phyloP scores from a whole-genome alignment of 2,329 filamentous ascomycete genomes.

The Helotiales sp. region DNA sequence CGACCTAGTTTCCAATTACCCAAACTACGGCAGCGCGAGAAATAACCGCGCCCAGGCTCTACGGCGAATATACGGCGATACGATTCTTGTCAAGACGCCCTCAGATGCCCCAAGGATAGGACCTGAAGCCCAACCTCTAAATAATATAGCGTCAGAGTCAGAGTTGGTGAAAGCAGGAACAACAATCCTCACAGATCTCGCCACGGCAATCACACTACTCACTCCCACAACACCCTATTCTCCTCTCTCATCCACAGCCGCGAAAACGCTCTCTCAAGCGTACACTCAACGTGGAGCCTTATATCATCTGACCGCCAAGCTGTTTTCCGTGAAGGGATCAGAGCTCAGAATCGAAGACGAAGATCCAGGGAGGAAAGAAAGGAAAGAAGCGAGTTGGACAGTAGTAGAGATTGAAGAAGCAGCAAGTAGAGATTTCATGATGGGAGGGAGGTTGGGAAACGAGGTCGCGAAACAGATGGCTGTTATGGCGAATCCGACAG shows the following conservation, averaged over 20 bases:
- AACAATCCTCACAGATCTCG: conserved; percentile 53
- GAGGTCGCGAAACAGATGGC: conserved; percentile 64
- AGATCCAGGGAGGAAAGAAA: too few relatives aligned
- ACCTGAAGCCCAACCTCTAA: conserved; percentile 7
- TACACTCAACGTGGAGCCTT: conserved; percentile 71
- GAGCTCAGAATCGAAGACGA: conserved; percentile 40
- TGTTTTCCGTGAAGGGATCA: conserved; percentile 25
- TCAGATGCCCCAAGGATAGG: not conserved
- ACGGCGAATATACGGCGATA: conserved; percentile 62
- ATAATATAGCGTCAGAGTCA: conserved; percentile 44
- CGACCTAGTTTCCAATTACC: conserved; percentile 55
- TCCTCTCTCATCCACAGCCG: conserved; percentile 62
- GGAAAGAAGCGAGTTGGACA: conserved; percentile 51
- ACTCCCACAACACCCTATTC: conserved; percentile 51
- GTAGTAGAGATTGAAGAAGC: conserved; percentile 60
- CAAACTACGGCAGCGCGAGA: conserved; percentile 69
- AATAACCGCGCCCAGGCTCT: conserved; percentile 74
- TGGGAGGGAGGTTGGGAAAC: conserved; percentile 65
- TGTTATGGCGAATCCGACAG: conserved; percentile 66
- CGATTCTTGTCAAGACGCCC: conserved; percentile 46
- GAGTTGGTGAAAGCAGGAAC: conserved; percentile 41
- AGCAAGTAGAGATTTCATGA: conserved; percentile 62
- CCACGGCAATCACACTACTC: conserved; percentile 57
- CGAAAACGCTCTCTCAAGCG: conserved; percentile 66
- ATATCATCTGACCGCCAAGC: conserved; percentile 57